Percentiles rank a stretch among this genome's conserved stretches.
phyloP scores from a whole-genome alignment of 1,139 yeast species.

The Suhomyces panamericanus region DNA sequence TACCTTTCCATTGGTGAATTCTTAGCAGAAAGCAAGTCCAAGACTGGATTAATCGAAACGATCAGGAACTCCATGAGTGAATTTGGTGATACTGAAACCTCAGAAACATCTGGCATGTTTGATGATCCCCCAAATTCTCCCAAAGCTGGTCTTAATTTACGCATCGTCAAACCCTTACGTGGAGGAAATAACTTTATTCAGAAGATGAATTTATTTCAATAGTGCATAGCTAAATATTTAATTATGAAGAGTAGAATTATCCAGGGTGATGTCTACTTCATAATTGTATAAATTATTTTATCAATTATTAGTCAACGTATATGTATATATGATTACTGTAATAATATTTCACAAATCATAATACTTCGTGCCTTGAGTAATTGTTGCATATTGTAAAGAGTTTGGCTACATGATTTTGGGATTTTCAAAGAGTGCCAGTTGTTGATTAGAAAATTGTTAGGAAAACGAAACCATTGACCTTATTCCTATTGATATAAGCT shows the following conservation, averaged over 20 bases:
- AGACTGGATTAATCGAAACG: constrained; percentile 14
- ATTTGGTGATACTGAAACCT: constrained; percentile 14
- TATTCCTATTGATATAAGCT: no score
- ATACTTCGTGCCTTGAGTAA: no score
- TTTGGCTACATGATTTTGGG: no score
- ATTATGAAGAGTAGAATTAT: background rate
- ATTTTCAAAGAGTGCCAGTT: no score
- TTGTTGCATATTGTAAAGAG: no score
- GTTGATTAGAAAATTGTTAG: no score
- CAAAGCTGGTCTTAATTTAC: constrained; percentile 49
- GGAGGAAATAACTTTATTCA: constrained; percentile 44
- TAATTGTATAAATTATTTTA: background rate
- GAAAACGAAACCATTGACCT: no score
- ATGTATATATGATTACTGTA: background rate
- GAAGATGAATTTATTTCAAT: constrained; percentile 18
- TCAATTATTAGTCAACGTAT: background rate
- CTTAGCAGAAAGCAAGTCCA: constrained; percentile 17
- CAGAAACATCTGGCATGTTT: constrained; percentile 24
- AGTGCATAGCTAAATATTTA: background rate
- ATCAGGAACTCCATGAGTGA: constrained; percentile 15
- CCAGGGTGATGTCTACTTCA: background rate
- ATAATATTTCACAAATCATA: background rate
- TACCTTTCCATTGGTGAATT: constrained; percentile 18
- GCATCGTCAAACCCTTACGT: constrained; percentile 67
- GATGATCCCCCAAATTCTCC: constrained; percentile 29